Conservation (phyloP, 2,329 filamentous ascomycete genomes). For the Graphiopsis chlorocephala region DNA sequence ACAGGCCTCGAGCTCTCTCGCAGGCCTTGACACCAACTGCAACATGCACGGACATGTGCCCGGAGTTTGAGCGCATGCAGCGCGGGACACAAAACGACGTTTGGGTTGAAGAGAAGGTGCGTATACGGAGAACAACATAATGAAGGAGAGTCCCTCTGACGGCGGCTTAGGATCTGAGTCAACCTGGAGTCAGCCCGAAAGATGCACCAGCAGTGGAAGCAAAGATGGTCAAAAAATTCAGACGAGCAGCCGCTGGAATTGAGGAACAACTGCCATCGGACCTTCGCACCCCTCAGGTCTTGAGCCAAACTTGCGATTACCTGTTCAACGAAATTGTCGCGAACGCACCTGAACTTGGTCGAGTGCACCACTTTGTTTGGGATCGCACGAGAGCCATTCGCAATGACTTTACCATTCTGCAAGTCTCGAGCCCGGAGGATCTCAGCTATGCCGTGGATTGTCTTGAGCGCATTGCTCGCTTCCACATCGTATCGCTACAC, state of each 20-base stretch:
- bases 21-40: conserved; percentile 62
- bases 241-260: conserved; percentile 60
- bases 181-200: conserved; percentile 23
- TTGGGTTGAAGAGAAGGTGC: conserved; percentile 58
- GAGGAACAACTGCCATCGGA: conserved; percentile 64
- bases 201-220: conserved; percentile 46
- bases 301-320: conserved; percentile 45
- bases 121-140: conserved; percentile 20
- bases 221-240: conserved; percentile 63
- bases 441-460: conserved; percentile 58
- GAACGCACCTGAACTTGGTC: conserved; percentile 47
- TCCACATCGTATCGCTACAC: conserved; percentile 62
- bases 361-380: conserved; percentile 64
- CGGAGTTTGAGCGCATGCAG: conserved; percentile 61
- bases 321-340: conserved; percentile 49
- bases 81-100: conserved; percentile 62
- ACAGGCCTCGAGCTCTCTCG: conserved; percentile 57
- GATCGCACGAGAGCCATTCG: conserved; percentile 63
- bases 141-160: conserved; percentile 21
- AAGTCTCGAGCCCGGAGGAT: conserved; percentile 55
- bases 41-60: conserved; percentile 63
- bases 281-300: conserved; percentile 54
- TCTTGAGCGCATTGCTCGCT: conserved; percentile 61
- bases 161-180: conserved; percentile 33
- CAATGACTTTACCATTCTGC: conserved; percentile 64